Evolutionary conservation across 345 rosid species (phyloP).

Genomic region (Melaleuca alternifolia): DNA sequence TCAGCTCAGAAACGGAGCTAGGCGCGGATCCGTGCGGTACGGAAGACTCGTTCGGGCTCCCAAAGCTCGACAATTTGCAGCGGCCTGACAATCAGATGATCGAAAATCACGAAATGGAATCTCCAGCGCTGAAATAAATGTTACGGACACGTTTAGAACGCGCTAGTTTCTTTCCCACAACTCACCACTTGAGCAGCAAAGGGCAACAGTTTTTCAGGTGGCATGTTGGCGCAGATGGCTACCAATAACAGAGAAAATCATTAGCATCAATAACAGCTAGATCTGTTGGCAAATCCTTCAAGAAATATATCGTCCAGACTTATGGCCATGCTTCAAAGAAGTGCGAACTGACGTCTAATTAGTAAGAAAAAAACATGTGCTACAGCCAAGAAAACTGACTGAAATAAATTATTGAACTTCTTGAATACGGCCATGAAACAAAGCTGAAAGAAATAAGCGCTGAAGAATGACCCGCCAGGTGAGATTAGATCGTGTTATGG

Average conservation of each 20-base stretch:
- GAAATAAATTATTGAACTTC: neutral
- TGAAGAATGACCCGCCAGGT: neutral
- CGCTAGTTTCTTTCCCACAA: neutral
- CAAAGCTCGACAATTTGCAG: constrained; percentile 58
- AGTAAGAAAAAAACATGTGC: neutral
- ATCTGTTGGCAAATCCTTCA: neutral
- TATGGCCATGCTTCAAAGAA: neutral
- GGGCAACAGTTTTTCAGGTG: constrained; percentile 65
- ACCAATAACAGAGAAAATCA: neutral
- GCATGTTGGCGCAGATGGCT: constrained; percentile 55
- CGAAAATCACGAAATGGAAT: neutral
- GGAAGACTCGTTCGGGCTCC: constrained; percentile 83
- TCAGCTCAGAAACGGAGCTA: constrained; percentile 24
- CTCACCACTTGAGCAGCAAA: constrained; percentile 84
- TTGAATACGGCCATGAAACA: neutral
- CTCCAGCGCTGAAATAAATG: neutral
- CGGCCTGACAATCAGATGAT: constrained; percentile 42
- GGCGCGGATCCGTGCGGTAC: constrained; percentile 32
- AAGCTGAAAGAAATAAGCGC: neutral
- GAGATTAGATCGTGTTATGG: neutral
- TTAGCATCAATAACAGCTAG: neutral
- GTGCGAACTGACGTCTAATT: neutral
- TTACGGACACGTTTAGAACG: neutral
- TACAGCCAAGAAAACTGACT: neutral
- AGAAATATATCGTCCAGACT: neutral